Conservation (phyloP, 1,284 basidiomycete genomes). For the Irpex lacteus region DNA sequence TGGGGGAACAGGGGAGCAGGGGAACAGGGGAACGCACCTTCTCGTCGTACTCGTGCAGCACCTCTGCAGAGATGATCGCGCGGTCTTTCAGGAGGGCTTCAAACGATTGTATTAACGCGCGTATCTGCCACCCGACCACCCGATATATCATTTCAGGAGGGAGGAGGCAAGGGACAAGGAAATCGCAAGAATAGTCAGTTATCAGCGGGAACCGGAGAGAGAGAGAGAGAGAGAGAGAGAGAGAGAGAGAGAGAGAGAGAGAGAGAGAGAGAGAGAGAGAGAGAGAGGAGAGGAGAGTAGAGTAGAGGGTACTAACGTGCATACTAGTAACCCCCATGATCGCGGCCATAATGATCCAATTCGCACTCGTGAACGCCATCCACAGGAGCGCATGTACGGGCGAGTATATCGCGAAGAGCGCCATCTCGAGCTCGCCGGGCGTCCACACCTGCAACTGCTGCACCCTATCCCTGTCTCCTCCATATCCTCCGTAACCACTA, state of each 20-base stretch:
- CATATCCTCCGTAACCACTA: no score
- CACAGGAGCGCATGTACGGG: slow-evolving; percentile 72
- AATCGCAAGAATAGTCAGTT: no score
- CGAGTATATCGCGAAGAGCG: slow-evolving; percentile 73
- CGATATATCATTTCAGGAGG: no score
- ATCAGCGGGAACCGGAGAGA: no score
- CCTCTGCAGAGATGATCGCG: slow-evolving; percentile 73
- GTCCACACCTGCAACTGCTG: slow-evolving; percentile 79
- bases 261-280: no score
- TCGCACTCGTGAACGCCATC: slow-evolving; percentile 65
- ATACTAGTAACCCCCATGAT: slow-evolving; percentile 63
- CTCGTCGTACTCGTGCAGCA: slow-evolving; percentile 84
- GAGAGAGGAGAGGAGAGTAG: not conserved
- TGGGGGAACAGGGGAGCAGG: no score
- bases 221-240: no score
- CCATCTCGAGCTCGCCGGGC: slow-evolving; percentile 69
- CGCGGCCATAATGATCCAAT: slow-evolving; percentile 68
- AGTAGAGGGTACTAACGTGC: slow-evolving; percentile 44
- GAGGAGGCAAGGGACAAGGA: no score
- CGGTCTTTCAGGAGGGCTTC: slow-evolving; percentile 70
- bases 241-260: no score
- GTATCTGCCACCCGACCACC: slow-evolving; percentile 35
- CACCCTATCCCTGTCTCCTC: slow-evolving; percentile 40
- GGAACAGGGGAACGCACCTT: slow-evolving; percentile 40
- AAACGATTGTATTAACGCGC: slow-evolving; percentile 54